These are phyloP conservation scores for Blastocystis sp. DNA, from an alignment of 352 stramenopile genomes.

Conservation along the genomic window DNA sequence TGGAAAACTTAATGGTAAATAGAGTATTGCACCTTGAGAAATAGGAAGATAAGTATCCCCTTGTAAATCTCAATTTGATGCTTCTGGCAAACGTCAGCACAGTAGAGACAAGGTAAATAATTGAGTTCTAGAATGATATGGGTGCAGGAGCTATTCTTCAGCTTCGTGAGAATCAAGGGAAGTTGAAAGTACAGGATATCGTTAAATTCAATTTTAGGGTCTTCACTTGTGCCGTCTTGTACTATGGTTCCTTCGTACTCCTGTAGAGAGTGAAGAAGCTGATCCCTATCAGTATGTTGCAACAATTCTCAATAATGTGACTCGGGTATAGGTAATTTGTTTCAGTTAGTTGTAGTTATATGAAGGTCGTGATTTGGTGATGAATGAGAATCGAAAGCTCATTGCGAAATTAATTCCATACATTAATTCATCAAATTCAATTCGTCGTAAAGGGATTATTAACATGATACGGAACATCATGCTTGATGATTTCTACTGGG, in stretches of 20 bases:
- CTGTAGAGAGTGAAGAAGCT: constrained; percentile 16
- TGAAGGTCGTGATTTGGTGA: constrained; percentile 24
- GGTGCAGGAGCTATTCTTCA: constrained; percentile 38
- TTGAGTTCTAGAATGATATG: constrained; percentile 12
- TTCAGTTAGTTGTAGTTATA: background rate
- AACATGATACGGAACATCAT: constrained; percentile 60
- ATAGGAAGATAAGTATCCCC: constrained; percentile 19
- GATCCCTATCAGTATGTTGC: constrained; percentile 45
- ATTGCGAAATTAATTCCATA: constrained; percentile 51
- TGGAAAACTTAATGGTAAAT: constrained; percentile 36
- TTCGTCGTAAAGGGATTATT: constrained; percentile 36
- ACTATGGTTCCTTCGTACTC: constrained; percentile 41
- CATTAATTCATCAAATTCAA: constrained; percentile 33
- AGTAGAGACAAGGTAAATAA: background rate
- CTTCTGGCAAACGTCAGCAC: constrained; percentile 37
- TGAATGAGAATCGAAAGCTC: constrained; percentile 54
- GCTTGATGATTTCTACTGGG: constrained; percentile 50
- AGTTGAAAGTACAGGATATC: background rate
- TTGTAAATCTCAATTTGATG: constrained; percentile 50
- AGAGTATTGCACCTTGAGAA: background rate
- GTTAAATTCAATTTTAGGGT: background rate
- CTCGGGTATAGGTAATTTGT: background rate
- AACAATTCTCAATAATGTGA: constrained; percentile 34
- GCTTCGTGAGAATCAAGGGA: constrained; percentile 29
- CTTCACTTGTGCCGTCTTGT: constrained; percentile 39